phyloP scores from a whole-genome alignment of 495 filamentous ascomycete species.

The Neurospora sp. region DNA sequence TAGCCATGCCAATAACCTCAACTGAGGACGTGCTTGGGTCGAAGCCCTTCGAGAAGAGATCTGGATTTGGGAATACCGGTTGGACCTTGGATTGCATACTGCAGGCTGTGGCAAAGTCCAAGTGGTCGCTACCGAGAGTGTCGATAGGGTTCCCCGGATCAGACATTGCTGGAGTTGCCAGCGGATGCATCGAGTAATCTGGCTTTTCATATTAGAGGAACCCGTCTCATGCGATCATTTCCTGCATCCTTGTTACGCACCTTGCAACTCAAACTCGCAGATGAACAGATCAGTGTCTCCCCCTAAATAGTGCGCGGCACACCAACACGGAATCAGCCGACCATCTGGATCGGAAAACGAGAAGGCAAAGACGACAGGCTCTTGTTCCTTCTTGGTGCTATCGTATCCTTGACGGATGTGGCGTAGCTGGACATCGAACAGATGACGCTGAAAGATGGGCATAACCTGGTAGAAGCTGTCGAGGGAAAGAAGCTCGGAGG shows the following conservation, averaged over 20 bases:
- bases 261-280: conserved; percentile 20
- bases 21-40: conserved; percentile 8
- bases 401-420: conserved; percentile 5
- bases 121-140: conserved; percentile 15
- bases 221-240: neutral
- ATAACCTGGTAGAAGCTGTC: conserved; percentile 13
- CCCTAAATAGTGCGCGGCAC: conserved; percentile 16
- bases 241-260: neutral
- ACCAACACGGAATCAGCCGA: conserved; percentile 14
- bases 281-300: conserved; percentile 10
- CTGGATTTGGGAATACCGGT: conserved; percentile 5
- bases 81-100: conserved; percentile 14
- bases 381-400: conserved; percentile 4
- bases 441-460: conserved; percentile 11
- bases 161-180: neutral
- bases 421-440: conserved; percentile 12
- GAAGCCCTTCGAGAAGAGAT: neutral
- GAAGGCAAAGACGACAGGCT: conserved; percentile 16
- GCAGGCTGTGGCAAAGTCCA: conserved; percentile 15
- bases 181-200: conserved; percentile 14
- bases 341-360: conserved; percentile 15
- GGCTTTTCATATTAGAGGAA: neutral
- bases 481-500: conserved; percentile 9
- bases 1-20: conserved; percentile 12
- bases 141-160: conserved; percentile 8